Evolutionary conservation across 2,329 filamentous ascomycete species (phyloP).

Genomic region (Pseudogymnoascus sp.): DNA sequence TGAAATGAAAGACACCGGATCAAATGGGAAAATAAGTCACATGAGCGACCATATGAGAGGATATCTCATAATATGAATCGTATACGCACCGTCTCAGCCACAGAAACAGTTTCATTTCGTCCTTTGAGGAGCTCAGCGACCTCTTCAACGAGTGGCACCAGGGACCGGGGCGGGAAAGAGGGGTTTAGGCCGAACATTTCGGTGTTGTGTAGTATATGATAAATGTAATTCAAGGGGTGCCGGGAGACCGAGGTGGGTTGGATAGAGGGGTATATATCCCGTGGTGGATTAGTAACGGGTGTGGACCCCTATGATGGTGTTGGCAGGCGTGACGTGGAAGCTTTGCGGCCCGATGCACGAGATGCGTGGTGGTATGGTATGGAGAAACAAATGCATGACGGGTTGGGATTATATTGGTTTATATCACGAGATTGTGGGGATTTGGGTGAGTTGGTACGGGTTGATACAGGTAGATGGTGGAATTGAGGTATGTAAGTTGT

Average conservation of each 20-base stretch:
- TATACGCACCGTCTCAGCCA: slow-evolving; percentile 51
- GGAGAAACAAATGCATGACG: neutral
- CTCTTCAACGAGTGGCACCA: slow-evolving; percentile 32
- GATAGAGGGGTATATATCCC: neutral
- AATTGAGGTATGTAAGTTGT: neutral
- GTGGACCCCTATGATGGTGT: slow-evolving; percentile 4
- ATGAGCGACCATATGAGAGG: neutral
- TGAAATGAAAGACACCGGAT: neutral
- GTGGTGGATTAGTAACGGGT: neutral
- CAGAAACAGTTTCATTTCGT: slow-evolving; percentile 50
- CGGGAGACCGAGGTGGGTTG: neutral
- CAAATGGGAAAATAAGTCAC: neutral
- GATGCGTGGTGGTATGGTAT: neutral
- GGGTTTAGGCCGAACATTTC: neutral
- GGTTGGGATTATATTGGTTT: neutral
- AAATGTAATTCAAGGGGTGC: neutral
- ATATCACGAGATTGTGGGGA: neutral
- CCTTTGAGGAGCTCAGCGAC: slow-evolving; percentile 48
- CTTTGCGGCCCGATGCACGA: slow-evolving; percentile 8
- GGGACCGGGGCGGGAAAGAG: neutral
- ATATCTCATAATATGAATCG: slow-evolving; percentile 8
- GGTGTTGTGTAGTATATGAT: neutral
- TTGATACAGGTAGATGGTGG: neutral
- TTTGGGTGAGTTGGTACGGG: neutral
- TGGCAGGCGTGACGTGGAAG: neutral